phyloP scores from a whole-genome alignment of 2,329 filamentous ascomycete species.

The Botryotinia narcissicola region DNA sequence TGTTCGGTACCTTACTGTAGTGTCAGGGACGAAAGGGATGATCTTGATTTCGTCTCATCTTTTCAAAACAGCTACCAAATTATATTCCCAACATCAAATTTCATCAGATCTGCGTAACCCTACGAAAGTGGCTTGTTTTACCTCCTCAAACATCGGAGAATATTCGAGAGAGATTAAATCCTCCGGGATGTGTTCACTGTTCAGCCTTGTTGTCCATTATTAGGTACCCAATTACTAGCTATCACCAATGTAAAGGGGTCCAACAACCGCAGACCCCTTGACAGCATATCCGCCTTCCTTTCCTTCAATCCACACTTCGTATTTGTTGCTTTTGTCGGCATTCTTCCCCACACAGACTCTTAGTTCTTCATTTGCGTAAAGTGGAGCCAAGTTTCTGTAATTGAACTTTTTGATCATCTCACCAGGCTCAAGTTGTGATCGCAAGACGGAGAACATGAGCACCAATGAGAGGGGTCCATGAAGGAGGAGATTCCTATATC shows the following conservation, averaged over 20 bases:
- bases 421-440: conserved; percentile 45
- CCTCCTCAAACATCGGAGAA: conserved; percentile 19
- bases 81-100: background rate
- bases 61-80: conserved; percentile 20
- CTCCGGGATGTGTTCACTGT: background rate
- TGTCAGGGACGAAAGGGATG: conserved; percentile 18
- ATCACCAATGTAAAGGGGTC: conserved; percentile 15
- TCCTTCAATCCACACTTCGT: conserved; percentile 66
- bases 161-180: conserved; percentile 20
- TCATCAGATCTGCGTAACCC: conserved; percentile 10
- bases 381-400: conserved; percentile 78
- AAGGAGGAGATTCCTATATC: conserved; percentile 72
- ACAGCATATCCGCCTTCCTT: conserved; percentile 61
- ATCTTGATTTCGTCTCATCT: conserved; percentile 21
- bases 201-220: conserved; percentile 19
- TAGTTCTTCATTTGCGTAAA: conserved; percentile 72
- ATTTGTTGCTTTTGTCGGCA: conserved; percentile 43
- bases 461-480: conserved; percentile 82
- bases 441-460: conserved; percentile 69
- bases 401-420: conserved; percentile 56
- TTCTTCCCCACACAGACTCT: conserved; percentile 62
- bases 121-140: conserved; percentile 18
- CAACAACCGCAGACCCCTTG: conserved; percentile 49
- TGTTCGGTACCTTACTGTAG: conserved; percentile 13
- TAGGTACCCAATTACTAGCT: background rate